Evolutionary conservation across 208 protist species (phyloP), one percentile per base, ranked within the genome.

Genomic region (Angomonas desouzai): DNA sequence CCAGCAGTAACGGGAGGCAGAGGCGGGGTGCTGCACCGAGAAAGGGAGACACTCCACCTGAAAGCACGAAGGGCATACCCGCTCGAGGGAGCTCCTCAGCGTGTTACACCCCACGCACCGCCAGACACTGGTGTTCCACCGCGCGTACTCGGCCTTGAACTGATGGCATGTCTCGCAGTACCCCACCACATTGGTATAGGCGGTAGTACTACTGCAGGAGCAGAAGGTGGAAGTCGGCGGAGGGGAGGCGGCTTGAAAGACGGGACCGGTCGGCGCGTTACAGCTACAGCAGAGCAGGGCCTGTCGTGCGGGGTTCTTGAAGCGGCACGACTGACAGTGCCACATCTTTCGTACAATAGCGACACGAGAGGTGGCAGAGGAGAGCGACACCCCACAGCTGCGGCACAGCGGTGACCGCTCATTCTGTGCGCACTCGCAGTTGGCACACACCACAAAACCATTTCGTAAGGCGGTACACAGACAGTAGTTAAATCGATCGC

Each of bases 401-500:
- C 70, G 79, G 62, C 90, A 96, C 34, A 61, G 53, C 47, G 38
- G 60, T 66, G 66, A 61, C 18, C 85, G 86, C 75, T 96, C 87
- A 43, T 93, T 85, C 64, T 96, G 90, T 4, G 66, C 78, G 71
- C 92, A 84, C 16, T 73, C 66, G 63, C 90, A 96, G 13, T 55
- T 32, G 27, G 48, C 59, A 47, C 90, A 96, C 22, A 83, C 22
- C 25, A 92, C 76, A 51, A 91, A 78, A 13, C 83, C 74, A 66
- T 85, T 83, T 18, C 85, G 86, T 64, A 96, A 69, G 9, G 82
- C 72, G 27, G 90, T 90, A 78, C 90, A 96, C 56, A 86, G 43
- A 65, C 90, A 96, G 76, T 93, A 96, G 70, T 89, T 93, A 72
- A 85, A 93, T 48, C 90, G 79, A 69, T 92, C 87, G 69, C 85